Evolutionary conservation across 192 early-diverging fungal genomes (phyloP), one percentile per base, ranked within the genome.

Genomic region (Coemansia sp.): DNA sequence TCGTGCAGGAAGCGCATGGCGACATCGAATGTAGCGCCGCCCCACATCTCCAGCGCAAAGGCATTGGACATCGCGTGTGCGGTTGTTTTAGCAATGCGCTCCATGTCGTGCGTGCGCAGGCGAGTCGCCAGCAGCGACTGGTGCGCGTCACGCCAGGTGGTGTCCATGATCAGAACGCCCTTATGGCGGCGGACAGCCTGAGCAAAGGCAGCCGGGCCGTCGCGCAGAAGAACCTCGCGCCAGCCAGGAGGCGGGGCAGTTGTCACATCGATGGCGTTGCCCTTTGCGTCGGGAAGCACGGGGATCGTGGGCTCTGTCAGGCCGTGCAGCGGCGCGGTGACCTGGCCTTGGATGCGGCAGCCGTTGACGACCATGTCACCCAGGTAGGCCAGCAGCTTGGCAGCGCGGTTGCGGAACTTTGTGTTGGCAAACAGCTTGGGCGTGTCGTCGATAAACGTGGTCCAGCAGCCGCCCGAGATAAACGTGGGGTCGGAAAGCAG

Each of bases 11-110:
- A 98, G 48, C 96, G 91, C 88, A 98, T 87, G 0, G 94, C 88
- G 31, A 98, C 96, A 72, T 98, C 96, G 73, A 98, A 98, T 0
- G 96, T 98, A 17, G 96, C 96, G 34, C 96, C 96, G 56, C 96
- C 96, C 96, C 96, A 98, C 83, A 89, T 92, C 83, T 98, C 96
- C 18, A 96, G 83, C n/a, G 95, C 87, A 84, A 92, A 98, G 7
- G 92, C 90, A 60, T 94, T 93, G 20, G 85, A 72, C 64, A 98
- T 80, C 20, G 92, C 95, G 75, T 94, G 92, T 5, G 93, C 88
- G 3, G 96, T 98, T 32, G 88, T 85, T 6, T 89, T 85, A 7
- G 96, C 96, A 84, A 97, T 93, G 61, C 88, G 86, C 60, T 92
- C 88, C 83, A 93, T 93, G 85, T 96, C 96, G 73, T 93, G 88